Base-by-base conservation (phyloP, 345 rosid genomes). In the Populus tremula region DNA sequence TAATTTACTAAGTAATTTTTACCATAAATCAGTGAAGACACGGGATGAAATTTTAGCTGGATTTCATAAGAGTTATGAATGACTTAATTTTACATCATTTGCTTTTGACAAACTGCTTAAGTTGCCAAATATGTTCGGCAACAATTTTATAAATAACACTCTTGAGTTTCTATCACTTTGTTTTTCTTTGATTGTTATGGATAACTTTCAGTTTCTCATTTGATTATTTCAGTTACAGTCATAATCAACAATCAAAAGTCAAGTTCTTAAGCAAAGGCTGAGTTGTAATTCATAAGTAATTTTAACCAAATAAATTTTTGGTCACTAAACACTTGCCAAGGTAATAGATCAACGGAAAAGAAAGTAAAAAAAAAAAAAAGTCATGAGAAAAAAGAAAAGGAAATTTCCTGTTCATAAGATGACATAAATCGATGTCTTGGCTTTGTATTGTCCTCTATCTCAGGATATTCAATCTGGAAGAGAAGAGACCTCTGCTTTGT, bases 391-490 rank as follows among this genome's bases (percentile, higher is more conserved):
- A 39, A 53, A 8, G 7, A 10, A 27, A 49, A 21, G n/a, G 16
- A 71, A 17, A 23, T 54, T 74, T 90, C 99, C 98, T 95, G 98
- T 88, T 96, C 97, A 86, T 76, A 91, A 50, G 99, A 89, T 45
- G 99, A 96, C 99, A 96, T 96, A 81, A 96, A 94, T 68, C 98
- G 91, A 73, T 92, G 97, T 76, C 94, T 89, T 17, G 98, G 99
- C 87, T 86, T 96, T 47, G 88, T 39, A 75, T 88, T 87, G 79
- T 93, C 99, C 82, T 92, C 99, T 80, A 96, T 96, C 83, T 96
- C 99, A 66, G 98, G 99, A 89, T 96, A 93, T 71, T 96, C 99
- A 77, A 96, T 96, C 97, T 95, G 99, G 88, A 96, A 96, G 64
- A 93, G 89, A 79, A 96, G 97, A 67, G 98, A 92, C 71, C 98